Percentiles rank a stretch among this genome's conserved stretches.
phyloP scores from a whole-genome alignment of 78 protist genomes.

The Tieghemostelium lacteum region DNA sequence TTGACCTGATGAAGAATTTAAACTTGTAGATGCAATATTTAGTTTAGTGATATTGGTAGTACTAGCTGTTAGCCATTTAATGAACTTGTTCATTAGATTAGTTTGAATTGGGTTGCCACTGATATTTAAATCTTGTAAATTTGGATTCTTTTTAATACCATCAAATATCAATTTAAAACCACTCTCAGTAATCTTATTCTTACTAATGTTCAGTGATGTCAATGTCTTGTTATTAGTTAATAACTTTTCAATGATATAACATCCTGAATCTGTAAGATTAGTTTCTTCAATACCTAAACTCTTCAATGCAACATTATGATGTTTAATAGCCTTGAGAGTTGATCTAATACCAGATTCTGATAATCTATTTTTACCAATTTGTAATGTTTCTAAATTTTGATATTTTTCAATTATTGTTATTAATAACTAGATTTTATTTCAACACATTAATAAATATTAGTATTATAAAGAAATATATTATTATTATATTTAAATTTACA shows the following conservation, averaged over 20 bases:
- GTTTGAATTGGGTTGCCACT: slow-evolving; percentile 51
- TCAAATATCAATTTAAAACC: slow-evolving; percentile 54
- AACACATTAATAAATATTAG: background rate
- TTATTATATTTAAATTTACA: background rate
- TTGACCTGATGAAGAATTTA: slow-evolving; percentile 19
- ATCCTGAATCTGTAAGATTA: slow-evolving; percentile 27
- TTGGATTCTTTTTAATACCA: slow-evolving; percentile 23
- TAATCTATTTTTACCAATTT: slow-evolving; percentile 62
- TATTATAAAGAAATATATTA: background rate
- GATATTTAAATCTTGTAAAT: slow-evolving; percentile 27
- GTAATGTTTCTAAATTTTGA: slow-evolving; percentile 18
- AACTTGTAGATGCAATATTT: slow-evolving; percentile 33
- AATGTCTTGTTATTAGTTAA: slow-evolving; percentile 28
- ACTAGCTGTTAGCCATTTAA: slow-evolving; percentile 35
- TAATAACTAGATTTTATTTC: background rate
- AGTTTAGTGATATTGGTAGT: background rate
- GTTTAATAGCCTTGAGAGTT: slow-evolving; percentile 38
- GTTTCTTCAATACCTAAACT: slow-evolving; percentile 47
- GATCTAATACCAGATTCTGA: slow-evolving; percentile 32
- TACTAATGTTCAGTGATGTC: slow-evolving; percentile 34
- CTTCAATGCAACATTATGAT: background rate
- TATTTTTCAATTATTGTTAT: slow-evolving; percentile 58
- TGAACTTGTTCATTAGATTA: slow-evolving; percentile 35
- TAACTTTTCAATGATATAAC: slow-evolving; percentile 21
- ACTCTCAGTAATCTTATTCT: slow-evolving; percentile 46